Evolutionary conservation across 2,329 filamentous ascomycete genomes (phyloP).

Genomic region (Aureobasidium namibiae): DNA sequence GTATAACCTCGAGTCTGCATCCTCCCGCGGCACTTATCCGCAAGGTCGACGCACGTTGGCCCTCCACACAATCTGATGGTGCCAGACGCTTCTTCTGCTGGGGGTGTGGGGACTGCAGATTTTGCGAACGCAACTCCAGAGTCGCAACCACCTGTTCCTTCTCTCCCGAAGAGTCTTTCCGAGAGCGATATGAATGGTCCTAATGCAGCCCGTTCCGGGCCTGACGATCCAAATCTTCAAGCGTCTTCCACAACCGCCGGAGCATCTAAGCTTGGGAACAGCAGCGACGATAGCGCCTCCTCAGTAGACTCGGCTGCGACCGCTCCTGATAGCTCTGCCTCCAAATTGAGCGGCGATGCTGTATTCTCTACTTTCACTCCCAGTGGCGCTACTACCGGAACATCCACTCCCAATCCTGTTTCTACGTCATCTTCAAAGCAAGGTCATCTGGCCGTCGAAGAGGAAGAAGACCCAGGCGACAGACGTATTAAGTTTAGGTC

Average conservation of each 20-base stretch:
- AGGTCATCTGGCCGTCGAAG: not conserved
- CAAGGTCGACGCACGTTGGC: not conserved
- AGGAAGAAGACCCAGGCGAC: not conserved
- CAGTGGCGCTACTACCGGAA: not conserved
- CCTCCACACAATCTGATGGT: constrained; percentile 1
- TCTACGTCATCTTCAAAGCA: not conserved
- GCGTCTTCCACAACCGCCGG: not conserved
- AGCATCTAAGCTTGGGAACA: not conserved
- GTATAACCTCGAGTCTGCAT: not conserved
- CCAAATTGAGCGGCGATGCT: not conserved
- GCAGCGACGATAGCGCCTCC: not conserved
- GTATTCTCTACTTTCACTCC: not conserved
- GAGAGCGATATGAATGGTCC: constrained; percentile 1
- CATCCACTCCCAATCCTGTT: not conserved
- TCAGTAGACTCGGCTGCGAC: constrained; percentile 3
- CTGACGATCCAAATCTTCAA: not conserved
- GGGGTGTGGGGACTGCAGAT: not conserved
- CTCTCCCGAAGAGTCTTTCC: not conserved
- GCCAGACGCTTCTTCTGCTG: not conserved
- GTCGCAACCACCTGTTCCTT: not conserved
- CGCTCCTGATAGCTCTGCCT: not conserved
- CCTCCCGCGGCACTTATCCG: constrained; percentile 1
- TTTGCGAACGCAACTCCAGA: not conserved
- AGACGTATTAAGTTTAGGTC: constrained; percentile 1
- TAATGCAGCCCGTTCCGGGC: not conserved